These are phyloP conservation scores for Acmispon strigosus DNA, from an alignment of 306 rosid species.

Conservation along the genomic window DNA sequence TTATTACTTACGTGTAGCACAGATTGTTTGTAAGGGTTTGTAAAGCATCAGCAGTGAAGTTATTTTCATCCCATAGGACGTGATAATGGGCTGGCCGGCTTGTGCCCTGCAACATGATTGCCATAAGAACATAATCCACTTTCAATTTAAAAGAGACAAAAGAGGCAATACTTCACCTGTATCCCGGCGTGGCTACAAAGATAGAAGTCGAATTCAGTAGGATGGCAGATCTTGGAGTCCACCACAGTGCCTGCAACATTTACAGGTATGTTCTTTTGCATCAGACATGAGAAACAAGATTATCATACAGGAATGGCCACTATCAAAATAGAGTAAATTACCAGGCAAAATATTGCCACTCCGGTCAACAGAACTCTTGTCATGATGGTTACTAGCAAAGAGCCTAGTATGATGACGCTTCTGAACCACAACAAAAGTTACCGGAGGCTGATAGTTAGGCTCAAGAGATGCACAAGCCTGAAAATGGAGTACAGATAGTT, in stretches of 20 bases:
- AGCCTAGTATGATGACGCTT: conserved; percentile 95
- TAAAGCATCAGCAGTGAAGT: conserved; percentile 82
- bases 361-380: conserved; percentile 55
- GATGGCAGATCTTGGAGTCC: conserved; percentile 95
- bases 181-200: conserved; percentile 96
- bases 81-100: conserved; percentile 99
- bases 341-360: conserved; percentile 98
- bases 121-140: neutral
- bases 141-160: neutral
- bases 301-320: neutral
- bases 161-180: conserved; percentile 40
- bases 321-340: conserved; percentile 8
- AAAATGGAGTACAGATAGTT: neutral
- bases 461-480: conserved; percentile 94
- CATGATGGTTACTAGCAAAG: conserved; percentile 73
- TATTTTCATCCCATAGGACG: conserved; percentile 92
- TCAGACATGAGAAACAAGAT: neutral
- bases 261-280: neutral
- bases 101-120: conserved; percentile 57
- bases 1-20: conserved; percentile 77
- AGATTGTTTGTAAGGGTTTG: conserved; percentile 83
- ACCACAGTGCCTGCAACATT: conserved; percentile 83
- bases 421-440: conserved; percentile 94
- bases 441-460: conserved; percentile 96
- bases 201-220: conserved; percentile 88